Evolutionary conservation across 805 yeast genomes (phyloP), one percentile per base, ranked within the genome.

Genomic region (Pichia kluyveri): DNA sequence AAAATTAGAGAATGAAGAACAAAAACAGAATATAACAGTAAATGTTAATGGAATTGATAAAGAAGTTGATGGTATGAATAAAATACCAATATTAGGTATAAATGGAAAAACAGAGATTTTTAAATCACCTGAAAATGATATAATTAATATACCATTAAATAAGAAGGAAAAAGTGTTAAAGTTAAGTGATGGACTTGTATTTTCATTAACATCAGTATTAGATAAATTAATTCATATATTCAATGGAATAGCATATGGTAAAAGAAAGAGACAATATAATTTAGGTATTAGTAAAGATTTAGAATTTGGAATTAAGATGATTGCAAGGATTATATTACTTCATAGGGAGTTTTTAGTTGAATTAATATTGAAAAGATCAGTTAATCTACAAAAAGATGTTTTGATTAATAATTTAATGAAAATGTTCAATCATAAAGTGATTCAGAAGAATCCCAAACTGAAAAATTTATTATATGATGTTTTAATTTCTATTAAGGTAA

Each of bases 381-480:
- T 56, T 51, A 70, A 59, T 61, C 59, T 63, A 28, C 66, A 72
- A 45, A 66, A 73, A 40, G 76, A 76, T 47, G 65, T 57, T 10
- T 76, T 81, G 46, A 58, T 79, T 50, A 67, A 69, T 51, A 73
- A 72, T 50, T 61, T 80, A 56, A 69, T 75, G 11, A 63, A 65
- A 11, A 54, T 82, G 15, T 66, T 78, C 50, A 68, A 72, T 41
- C 69, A 77, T 11, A 58, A 66, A 5, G 65, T 71, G 31, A 66
- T 80, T 55, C 60, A 68, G 42, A 56, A 64, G 37, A 68, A 75
- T 52, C 74, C 72, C 27, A 79, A 75, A 52, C 58, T 81, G 45
- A 72, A 73, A 52, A 80, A 80, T 44, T 61, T 81, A 52, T 63
- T 81, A 1, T 79, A 80, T 58, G 87, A 82, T 57, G 70, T 80